A percentile compares a stretch with the other conserved stretches of the same genome.
Evolutionary conservation across 192 early-diverging fungal genomes (phyloP).

Genomic region (Jimgerdemannia lactiflua): DNA sequence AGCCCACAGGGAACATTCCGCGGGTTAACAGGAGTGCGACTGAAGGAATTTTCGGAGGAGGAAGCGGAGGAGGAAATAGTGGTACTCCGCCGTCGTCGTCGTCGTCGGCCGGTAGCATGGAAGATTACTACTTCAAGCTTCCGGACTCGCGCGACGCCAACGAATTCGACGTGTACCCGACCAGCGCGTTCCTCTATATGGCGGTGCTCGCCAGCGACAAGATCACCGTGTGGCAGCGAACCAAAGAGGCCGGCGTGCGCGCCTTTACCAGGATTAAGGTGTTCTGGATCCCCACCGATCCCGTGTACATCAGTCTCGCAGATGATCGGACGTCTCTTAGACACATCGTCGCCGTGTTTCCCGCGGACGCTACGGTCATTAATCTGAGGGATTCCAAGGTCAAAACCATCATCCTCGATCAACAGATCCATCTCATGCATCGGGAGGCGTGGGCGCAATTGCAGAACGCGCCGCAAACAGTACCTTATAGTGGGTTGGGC

Average conservation of each 20-base stretch:
- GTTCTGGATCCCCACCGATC: constrained; percentile 28
- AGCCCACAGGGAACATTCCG: too few relatives aligned
- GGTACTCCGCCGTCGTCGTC: background rate
- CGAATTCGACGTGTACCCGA: constrained; percentile 21
- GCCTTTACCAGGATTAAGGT: constrained; percentile 15
- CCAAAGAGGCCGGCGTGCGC: constrained; percentile 1
- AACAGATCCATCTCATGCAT: background rate
- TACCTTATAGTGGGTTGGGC: too few relatives aligned
- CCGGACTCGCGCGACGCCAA: constrained; percentile 23
- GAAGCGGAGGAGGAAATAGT: constrained; percentile 5
- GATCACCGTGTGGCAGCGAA: constrained; percentile 27
- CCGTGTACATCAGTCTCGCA: constrained; percentile 22
- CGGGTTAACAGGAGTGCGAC: too few relatives aligned
- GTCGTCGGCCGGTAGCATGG: background rate
- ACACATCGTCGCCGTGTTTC: constrained; percentile 25
- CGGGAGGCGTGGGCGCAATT: background rate
- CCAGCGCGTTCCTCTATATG: constrained; percentile 18
- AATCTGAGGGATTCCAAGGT: constrained; percentile 24
- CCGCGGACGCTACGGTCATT: constrained; percentile 21
- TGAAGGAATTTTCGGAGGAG: background rate
- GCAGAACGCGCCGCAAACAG: too few relatives aligned
- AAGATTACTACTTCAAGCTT: constrained; percentile 27
- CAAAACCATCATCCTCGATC: constrained; percentile 19
- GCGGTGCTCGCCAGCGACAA: constrained; percentile 18
- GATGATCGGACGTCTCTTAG: constrained; percentile 22